Evolutionary conservation across 2,329 filamentous ascomycete genomes (phyloP), one percentile per base, ranked within the genome.

Genomic region (Colletotrichum tamarilloi): DNA sequence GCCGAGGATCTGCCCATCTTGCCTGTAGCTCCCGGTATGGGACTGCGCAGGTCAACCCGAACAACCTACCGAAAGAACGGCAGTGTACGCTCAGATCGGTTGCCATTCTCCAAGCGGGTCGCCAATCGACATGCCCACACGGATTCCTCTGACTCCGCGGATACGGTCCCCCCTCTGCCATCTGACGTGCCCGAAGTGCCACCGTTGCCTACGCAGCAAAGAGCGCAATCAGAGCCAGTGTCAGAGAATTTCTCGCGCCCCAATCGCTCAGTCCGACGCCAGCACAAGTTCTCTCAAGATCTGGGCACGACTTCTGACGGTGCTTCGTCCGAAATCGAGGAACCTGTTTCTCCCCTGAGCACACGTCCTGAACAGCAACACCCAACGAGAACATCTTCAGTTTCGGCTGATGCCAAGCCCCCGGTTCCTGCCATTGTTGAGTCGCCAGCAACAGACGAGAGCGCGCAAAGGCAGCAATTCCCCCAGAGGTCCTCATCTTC

Each of bases 41-140:
- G 94, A 38, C 85, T 99, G 62, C 93, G 97, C 77, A 91, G 97
- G 74, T 98, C 97, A 14, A 99, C 95, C 24, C 90, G 94, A 67
- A 99, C 97, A 5, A 96, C 94, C 30, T 98, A 98, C 81, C 88
- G 95, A 78, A 94, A 91, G 77, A 88, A 94, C 71, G 95, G 95
- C 42, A 98, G 95, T 84, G 82, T 98, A 75, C 92, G 93, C 63
- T 94, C 92, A 76, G 93, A 97, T 73, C 90, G 93, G 67, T 86
- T 91, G 4, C 91, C 93, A 0, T 93, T 95, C 76, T 93, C 94
- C 1, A 94, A 94, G 81, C 90, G 96, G 52, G 87, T 91, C 57
- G 87, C 87, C 5, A 88, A 90, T 56, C 90, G 90, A 71, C 88
- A 90, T 28, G 85, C 87, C n/a, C 92, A 93, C 22, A 87, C 87